Conservation (phyloP, 2,329 filamentous ascomycete genomes). For the Stenocarpella maydis region DNA sequence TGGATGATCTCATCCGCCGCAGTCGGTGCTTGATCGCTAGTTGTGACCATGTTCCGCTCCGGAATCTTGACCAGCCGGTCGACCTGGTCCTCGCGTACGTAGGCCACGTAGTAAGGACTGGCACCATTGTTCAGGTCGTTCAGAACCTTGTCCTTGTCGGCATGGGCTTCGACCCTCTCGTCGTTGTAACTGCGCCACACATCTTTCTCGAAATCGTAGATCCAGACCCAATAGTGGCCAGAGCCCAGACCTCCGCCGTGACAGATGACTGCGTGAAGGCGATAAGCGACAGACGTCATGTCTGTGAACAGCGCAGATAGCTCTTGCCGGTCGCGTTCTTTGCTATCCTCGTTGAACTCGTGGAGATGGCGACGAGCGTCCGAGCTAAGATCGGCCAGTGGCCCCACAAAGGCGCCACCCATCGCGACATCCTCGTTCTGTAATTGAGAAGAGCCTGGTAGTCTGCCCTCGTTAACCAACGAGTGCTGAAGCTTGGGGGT, state of each 20-base stretch:
- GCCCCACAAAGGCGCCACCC: neutral
- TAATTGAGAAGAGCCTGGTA: neutral
- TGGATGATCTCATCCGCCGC: conserved; percentile 1
- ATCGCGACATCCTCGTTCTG: neutral
- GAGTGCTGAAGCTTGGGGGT: conserved; percentile 37
- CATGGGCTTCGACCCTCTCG: conserved; percentile 74
- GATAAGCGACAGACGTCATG: conserved; percentile 74
- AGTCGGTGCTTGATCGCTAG: neutral
- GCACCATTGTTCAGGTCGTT: conserved; percentile 71
- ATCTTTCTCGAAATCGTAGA: conserved; percentile 82
- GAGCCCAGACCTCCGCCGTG: conserved; percentile 77
- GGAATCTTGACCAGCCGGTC: conserved; percentile 39
- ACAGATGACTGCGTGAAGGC: conserved; percentile 90
- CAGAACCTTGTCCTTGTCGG: conserved; percentile 74
- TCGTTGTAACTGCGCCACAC: conserved; percentile 97
- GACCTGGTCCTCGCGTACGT: conserved; percentile 44
- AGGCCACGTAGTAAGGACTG: conserved; percentile 64
- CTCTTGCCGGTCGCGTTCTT: conserved; percentile 38
- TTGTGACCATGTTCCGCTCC: neutral
- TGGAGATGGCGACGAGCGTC: conserved; percentile 23
- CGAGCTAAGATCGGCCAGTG: conserved; percentile 18
- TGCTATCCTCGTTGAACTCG: conserved; percentile 25
- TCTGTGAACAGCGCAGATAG: conserved; percentile 66
- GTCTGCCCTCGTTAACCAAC: conserved; percentile 48
- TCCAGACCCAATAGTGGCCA: conserved; percentile 98